Evolutionary conservation across 169 alveolate species (phyloP), one percentile per base, ranked within the genome.

Genomic region (Plasmodium vivax): DNA sequence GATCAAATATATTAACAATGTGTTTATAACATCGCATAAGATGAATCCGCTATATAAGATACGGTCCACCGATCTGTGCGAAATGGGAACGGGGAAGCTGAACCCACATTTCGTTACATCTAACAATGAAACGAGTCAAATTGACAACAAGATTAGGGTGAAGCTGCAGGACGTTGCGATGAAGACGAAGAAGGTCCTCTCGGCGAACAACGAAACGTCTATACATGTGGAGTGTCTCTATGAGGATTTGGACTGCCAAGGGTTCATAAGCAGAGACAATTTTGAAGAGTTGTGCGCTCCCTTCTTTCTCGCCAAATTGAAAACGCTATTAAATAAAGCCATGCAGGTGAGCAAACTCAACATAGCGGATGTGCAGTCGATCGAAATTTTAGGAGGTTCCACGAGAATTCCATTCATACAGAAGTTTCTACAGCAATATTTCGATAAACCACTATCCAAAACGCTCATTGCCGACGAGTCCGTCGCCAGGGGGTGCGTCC

Each of bases 401-500:
- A 97, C 99, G 0, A 97, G 99, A 92, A 98, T 98, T 8, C 99
- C 99, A 3, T 97, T 98, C 84, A 98, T 99, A 19, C 98, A 98
- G 95, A 96, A 96, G 58, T 94, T 96, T 45, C 96, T 98, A 43
- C 95, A 98, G 83, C 96, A 96, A 72, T 97, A 97, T 19, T 98
- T 99, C 94, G 95, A 97, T 75, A 95, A 94, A 14, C 98, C 97
- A 45, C 96, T 98, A 23, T 96, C 98, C 51, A 98, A 98, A 93
- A 99, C 99, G 5, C 97, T 99, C 72, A 97, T 98, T 79, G 98
- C 99, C 27, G 99, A 98, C 92, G 99, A 99, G 96, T 98, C 99
- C 47, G 99, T 99, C 9, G 99, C 99, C 10, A 98, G 99, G 91
- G 99, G 99, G 1, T 98, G 99, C 94, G 99, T 99, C 1, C 96